Evolutionary conservation across 2,329 filamentous ascomycete genomes (phyloP).

Genomic region (Trichoderma gracile): DNA sequence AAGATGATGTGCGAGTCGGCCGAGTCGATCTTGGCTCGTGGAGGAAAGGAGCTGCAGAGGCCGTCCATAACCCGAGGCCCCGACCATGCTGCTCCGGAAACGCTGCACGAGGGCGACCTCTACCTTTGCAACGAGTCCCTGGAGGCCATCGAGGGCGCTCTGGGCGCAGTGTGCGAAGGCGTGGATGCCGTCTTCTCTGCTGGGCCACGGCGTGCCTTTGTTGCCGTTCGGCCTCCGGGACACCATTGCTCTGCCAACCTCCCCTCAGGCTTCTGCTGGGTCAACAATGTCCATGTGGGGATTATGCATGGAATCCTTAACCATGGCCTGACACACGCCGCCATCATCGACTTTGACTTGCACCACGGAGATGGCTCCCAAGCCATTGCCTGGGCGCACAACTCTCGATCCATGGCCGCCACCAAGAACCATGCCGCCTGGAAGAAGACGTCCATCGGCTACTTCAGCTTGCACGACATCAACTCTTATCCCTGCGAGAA

Average conservation of each 20-base stretch:
- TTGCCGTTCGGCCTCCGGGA: slow-evolving; percentile 87
- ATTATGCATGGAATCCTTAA: slow-evolving; percentile 85
- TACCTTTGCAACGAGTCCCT: slow-evolving; percentile 88
- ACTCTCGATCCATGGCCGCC: slow-evolving; percentile 63
- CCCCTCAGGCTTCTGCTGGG: slow-evolving; percentile 96
- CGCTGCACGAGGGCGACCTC: slow-evolving; percentile 84
- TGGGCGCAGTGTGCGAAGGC: slow-evolving; percentile 91
- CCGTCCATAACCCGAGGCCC: slow-evolving; percentile 60
- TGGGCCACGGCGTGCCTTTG: slow-evolving; percentile 76
- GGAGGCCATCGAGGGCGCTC: slow-evolving; percentile 82
- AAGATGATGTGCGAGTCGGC: slow-evolving; percentile 81
- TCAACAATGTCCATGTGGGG: slow-evolving; percentile 97
- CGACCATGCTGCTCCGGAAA: slow-evolving; percentile 48
- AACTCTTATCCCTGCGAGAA: slow-evolving; percentile 96
- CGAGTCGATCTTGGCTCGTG: slow-evolving; percentile 72
- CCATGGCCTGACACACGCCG: slow-evolving; percentile 88
- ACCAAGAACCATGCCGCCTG: slow-evolving; percentile 70
- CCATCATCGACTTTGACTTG: slow-evolving; percentile 88
- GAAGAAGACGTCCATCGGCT: slow-evolving; percentile 87
- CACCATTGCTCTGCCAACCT: slow-evolving; percentile 90
- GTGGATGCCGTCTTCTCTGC: slow-evolving; percentile 77
- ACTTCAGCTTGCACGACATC: slow-evolving; percentile 96
- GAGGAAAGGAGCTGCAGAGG: slow-evolving; percentile 75
- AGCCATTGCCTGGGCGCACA: slow-evolving; percentile 88
- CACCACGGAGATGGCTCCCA: slow-evolving; percentile 97